phyloP scores from a whole-genome alignment of 805 yeast genomes.

The Saturnispora dispora region DNA sequence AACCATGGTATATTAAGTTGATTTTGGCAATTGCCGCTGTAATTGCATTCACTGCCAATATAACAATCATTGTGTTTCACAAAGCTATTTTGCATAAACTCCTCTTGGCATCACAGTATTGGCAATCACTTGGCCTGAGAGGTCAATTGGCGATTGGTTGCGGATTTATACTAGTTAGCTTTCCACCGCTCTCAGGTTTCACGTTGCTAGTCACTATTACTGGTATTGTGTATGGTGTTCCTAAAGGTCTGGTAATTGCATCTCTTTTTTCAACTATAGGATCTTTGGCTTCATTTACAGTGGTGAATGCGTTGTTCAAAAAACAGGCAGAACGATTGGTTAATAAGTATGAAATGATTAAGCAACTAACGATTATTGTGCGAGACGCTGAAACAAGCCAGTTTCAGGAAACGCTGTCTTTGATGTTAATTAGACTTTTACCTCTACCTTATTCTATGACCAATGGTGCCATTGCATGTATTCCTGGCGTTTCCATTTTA shows the following conservation, averaged over 20 bases:
- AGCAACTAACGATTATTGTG: conserved; percentile 66
- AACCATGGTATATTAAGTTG: not conserved
- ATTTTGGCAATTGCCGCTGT: not conserved
- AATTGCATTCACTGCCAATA: not conserved
- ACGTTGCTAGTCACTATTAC: conserved; percentile 53
- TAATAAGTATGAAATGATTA: conserved; percentile 50
- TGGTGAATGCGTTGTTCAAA: conserved; percentile 52
- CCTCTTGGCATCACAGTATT: conserved; percentile 36
- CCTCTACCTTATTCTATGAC: conserved; percentile 91
- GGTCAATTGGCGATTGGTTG: conserved; percentile 36
- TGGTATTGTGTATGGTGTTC: conserved; percentile 80
- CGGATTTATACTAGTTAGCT: conserved; percentile 57
- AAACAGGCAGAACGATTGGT: conserved; percentile 54
- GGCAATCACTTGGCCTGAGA: conserved; percentile 24
- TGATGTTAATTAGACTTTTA: conserved; percentile 70
- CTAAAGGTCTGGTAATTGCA: conserved; percentile 67
- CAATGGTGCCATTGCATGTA: conserved; percentile 85
- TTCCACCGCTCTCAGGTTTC: conserved; percentile 89
- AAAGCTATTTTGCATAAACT: conserved; percentile 28
- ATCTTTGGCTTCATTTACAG: conserved; percentile 61
- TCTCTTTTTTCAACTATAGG: conserved; percentile 65
- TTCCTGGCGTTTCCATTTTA: conserved; percentile 59
- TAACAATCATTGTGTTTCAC: conserved; percentile 26
- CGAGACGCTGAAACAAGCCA: conserved; percentile 36
- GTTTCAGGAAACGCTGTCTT: conserved; percentile 52